Percentiles rank a stretch among this genome's conserved stretches.
These are phyloP conservation scores for Lentinula sp. DNA, from an alignment of 768 basidiomycete species.

Conservation along the genomic window DNA sequence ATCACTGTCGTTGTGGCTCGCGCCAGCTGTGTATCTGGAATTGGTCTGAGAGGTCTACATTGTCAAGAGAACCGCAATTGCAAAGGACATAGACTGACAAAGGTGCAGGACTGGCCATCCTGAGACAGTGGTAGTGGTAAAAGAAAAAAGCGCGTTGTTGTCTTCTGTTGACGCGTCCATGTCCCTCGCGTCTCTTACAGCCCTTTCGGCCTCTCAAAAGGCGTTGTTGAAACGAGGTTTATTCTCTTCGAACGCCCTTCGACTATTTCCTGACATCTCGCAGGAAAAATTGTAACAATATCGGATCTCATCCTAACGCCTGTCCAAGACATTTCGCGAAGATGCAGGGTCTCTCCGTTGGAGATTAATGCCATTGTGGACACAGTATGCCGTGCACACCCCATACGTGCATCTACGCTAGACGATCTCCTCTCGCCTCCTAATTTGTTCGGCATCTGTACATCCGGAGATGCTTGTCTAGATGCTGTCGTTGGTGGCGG, in stretches of 20 bases:
- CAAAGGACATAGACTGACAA: background rate
- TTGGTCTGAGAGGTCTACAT: background rate
- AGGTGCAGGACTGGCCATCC: background rate
- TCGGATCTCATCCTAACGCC: conserved; percentile 46
- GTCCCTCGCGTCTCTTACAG: conserved; percentile 8
- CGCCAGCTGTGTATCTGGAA: conserved; percentile 7
- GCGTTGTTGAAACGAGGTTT: conserved; percentile 31
- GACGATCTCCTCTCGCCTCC: conserved; percentile 4
- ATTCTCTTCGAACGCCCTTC: background rate
- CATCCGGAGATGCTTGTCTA: conserved; percentile 68
- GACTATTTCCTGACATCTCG: background rate
- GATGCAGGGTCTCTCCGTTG: conserved; percentile 43
- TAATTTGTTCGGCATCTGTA: conserved; percentile 29
- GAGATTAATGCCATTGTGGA: conserved; percentile 49
- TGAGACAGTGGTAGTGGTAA: background rate
- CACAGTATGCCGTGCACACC: conserved; percentile 37
- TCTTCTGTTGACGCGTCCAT: conserved; percentile 1
- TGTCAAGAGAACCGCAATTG: background rate
- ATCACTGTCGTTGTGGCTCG: conserved; percentile 35
- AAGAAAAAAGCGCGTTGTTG: background rate
- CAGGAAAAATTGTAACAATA: conserved; percentile 44
- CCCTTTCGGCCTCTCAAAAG: conserved; percentile 25
- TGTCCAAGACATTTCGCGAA: conserved; percentile 46
- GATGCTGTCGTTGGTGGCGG: conserved; percentile 77
- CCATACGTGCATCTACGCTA: conserved; percentile 34